These are phyloP conservation scores for Naganishia onofrii DNA, from an alignment of 768 basidiomycete species.

Conservation along the genomic window DNA sequence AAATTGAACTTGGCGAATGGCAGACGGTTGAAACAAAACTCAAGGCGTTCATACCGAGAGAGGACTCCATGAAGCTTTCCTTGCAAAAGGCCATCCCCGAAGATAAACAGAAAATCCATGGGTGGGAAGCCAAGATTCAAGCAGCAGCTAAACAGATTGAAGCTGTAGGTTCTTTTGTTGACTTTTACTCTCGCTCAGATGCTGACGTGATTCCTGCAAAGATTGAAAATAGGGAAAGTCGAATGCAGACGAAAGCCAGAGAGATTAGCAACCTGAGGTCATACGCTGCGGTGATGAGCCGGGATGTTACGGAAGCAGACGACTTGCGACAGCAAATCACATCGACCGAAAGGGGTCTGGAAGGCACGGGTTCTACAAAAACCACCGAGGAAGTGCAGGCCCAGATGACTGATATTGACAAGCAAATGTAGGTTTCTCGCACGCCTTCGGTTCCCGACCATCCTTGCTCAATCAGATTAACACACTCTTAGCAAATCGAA, in stretches of 20 bases:
- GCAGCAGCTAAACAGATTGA: slow-evolving; percentile 5
- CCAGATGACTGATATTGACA: slow-evolving; percentile 54
- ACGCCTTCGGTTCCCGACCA: not conserved
- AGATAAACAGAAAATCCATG: slow-evolving; percentile 3
- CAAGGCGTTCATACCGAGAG: slow-evolving; percentile 52
- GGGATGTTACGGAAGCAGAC: slow-evolving; percentile 47
- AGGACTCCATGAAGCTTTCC: slow-evolving; percentile 10
- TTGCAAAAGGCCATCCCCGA: slow-evolving; percentile 58
- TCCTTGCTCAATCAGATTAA: not conserved
- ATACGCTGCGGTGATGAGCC: slow-evolving; percentile 37
- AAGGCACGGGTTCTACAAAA: slow-evolving; percentile 69
- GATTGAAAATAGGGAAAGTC: not conserved
- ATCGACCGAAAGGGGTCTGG: slow-evolving; percentile 67
- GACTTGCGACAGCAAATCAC: slow-evolving; percentile 63
- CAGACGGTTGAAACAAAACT: slow-evolving; percentile 60
- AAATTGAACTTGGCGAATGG: slow-evolving; percentile 63
- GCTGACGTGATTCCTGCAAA: too few relatives aligned
- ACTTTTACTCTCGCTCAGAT: too few relatives aligned
- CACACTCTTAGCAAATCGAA: slow-evolving; percentile 13
- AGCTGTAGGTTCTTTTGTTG: not conserved
- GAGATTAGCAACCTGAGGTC: not conserved
- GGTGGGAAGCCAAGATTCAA: slow-evolving; percentile 3
- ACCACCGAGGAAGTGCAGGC: slow-evolving; percentile 81
- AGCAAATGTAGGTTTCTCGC: slow-evolving; percentile 12
- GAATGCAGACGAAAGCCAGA: not conserved